These are phyloP conservation scores for Claviceps pazoutovae DNA, from an alignment of 2,329 filamentous ascomycete genomes.

Conservation along the genomic window DNA sequence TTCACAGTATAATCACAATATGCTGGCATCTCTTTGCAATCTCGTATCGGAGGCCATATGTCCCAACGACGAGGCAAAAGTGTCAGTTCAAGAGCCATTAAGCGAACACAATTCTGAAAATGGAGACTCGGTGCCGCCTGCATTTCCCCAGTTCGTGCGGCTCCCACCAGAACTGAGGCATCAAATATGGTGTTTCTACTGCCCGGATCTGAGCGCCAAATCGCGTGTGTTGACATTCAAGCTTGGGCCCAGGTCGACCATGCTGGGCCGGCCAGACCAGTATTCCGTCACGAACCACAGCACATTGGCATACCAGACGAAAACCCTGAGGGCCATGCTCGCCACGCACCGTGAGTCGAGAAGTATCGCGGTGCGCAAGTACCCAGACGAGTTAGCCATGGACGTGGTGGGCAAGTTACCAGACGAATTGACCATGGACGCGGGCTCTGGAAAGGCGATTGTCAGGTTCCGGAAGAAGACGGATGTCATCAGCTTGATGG, in stretches of 20 bases:
- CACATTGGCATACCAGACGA: slow-evolving; percentile 16
- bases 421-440: slow-evolving; percentile 14
- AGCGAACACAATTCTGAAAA: not conserved
- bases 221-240: not conserved
- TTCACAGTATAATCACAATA: too few relatives aligned
- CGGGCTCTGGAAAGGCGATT: slow-evolving; percentile 10
- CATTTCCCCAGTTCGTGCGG: not conserved
- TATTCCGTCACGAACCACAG: slow-evolving; percentile 10
- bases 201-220: too few relatives aligned
- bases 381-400: slow-evolving; percentile 13
- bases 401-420: too few relatives aligned
- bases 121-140: not conserved
- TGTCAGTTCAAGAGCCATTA: slow-evolving; percentile 1
- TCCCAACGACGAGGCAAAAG: slow-evolving; percentile 5
- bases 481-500: slow-evolving; percentile 18
- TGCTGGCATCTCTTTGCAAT: too few relatives aligned
- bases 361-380: slow-evolving; percentile 15
- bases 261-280: slow-evolving; percentile 4
- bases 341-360: slow-evolving; percentile 23
- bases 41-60: too few relatives aligned
- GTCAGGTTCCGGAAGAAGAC: slow-evolving; percentile 17
- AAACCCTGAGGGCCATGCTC: slow-evolving; percentile 16
- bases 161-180: too few relatives aligned
- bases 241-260: slow-evolving; percentile 1
- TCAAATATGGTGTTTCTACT: too few relatives aligned